Evolutionary conservation across 2,329 filamentous ascomycete genomes (phyloP).

Genomic region (Emergomyces pasteurianus): DNA sequence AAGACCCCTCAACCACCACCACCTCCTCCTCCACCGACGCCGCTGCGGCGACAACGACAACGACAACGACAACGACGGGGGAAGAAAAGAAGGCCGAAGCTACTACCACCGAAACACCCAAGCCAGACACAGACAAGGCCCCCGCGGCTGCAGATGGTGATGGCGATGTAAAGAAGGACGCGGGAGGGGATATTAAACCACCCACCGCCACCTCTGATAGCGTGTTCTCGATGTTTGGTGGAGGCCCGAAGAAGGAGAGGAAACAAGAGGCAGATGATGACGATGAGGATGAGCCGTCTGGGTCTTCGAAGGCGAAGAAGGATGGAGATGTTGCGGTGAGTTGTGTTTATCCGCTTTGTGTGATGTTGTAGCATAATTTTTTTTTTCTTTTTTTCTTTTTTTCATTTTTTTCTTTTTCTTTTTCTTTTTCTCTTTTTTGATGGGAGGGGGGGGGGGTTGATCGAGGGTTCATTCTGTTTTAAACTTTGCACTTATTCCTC

Average conservation of each 20-base stretch:
- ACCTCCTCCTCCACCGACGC: slow-evolving; percentile 24
- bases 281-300: slow-evolving; percentile 75
- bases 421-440: too few species aligned
- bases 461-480: too few species aligned
- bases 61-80: slow-evolving; percentile 12
- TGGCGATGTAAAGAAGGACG: background rate
- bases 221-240: slow-evolving; percentile 98
- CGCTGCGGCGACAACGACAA: background rate
- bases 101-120: slow-evolving; percentile 20
- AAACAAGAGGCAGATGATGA: slow-evolving; percentile 67
- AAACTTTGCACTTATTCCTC: too few species aligned
- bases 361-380: too few species aligned
- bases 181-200: slow-evolving; percentile 9
- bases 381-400: too few species aligned
- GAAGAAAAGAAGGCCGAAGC: slow-evolving; percentile 17
- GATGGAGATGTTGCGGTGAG: slow-evolving; percentile 45
- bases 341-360: too few species aligned
- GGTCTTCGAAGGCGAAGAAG: slow-evolving; percentile 67
- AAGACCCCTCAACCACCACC: slow-evolving; percentile 31
- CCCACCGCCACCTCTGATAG: slow-evolving; percentile 37
- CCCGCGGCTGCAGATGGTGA: slow-evolving; percentile 21
- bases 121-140: slow-evolving; percentile 17
- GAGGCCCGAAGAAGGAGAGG: slow-evolving; percentile 93
- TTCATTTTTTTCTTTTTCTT: slow-evolving; percentile 7
- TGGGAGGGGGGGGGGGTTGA: too few species aligned